Conservation (phyloP, 148 eudicot species). For the Cornus kousa region DNA sequence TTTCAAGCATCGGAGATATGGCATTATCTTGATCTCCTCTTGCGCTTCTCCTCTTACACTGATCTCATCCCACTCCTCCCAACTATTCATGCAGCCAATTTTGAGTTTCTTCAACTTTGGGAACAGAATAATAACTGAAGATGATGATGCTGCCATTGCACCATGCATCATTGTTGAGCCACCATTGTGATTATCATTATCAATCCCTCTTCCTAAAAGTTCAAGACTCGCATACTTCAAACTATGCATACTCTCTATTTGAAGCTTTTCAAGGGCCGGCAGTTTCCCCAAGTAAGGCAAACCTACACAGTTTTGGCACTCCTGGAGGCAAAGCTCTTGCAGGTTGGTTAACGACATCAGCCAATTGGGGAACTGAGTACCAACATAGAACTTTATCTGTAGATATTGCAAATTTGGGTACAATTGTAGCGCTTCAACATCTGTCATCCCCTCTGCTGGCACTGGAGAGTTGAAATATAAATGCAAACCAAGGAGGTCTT, state of each 20-base stretch:
- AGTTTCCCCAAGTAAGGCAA: slow-evolving; percentile 29
- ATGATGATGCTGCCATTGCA: not conserved
- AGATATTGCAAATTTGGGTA: slow-evolving; percentile 13
- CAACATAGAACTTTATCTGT: slow-evolving; percentile 20
- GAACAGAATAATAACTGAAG: slow-evolving; percentile 4
- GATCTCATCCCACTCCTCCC: slow-evolving; percentile 22
- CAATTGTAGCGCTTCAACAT: slow-evolving; percentile 23
- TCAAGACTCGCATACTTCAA: slow-evolving; percentile 14
- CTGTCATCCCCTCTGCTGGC: not conserved
- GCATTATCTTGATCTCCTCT: slow-evolving; percentile 16
- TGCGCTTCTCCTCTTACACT: not conserved
- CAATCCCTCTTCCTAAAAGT: slow-evolving; percentile 10
- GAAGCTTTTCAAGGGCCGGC: slow-evolving; percentile 20
- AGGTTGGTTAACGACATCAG: slow-evolving; percentile 15
- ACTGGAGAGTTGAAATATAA: slow-evolving; percentile 17
- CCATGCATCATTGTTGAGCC: not conserved
- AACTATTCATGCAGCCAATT: slow-evolving; percentile 21
- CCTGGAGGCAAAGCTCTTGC: slow-evolving; percentile 14
- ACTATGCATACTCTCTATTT: slow-evolving; percentile 19
- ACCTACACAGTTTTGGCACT: slow-evolving; percentile 17
- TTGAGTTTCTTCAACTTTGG: slow-evolving; percentile 32
- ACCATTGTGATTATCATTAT: not conserved
- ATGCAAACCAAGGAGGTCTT: slow-evolving; percentile 4
- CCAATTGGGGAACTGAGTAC: slow-evolving; percentile 24
- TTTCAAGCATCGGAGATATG: slow-evolving; percentile 22